A percentile compares a stretch with the other conserved stretches of the same genome.
These are phyloP conservation scores for Gonapodya prolifera DNA, from an alignment of 192 early-diverging fungal genomes.

Conservation along the genomic window DNA sequence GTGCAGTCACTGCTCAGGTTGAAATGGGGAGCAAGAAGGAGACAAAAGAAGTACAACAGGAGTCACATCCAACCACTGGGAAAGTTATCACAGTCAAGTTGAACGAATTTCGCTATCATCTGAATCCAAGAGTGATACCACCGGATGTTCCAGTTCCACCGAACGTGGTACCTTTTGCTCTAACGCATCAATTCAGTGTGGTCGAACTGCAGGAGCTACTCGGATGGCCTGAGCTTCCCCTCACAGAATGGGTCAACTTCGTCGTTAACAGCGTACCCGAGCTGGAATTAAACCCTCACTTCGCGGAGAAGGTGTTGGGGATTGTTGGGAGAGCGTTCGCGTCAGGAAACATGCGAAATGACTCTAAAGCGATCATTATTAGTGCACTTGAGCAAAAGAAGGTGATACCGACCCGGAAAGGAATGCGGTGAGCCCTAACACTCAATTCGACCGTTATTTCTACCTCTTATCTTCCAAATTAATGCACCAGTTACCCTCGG, in stretches of 20 bases:
- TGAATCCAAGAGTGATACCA: slow-evolving; percentile 56
- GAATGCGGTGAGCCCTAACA: slow-evolving; percentile 22
- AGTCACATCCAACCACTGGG: background rate
- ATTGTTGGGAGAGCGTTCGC: slow-evolving; percentile 33
- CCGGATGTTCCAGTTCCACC: slow-evolving; percentile 44
- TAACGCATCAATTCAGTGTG: slow-evolving; percentile 50
- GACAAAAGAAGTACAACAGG: slow-evolving; percentile 8
- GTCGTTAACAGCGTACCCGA: slow-evolving; percentile 24
- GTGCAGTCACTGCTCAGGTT: slow-evolving; percentile 12
- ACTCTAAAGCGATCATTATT: slow-evolving; percentile 17
- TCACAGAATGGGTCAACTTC: slow-evolving; percentile 50
- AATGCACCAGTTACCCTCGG: slow-evolving; percentile 37
- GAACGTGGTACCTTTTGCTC: slow-evolving; percentile 41
- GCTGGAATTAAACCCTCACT: slow-evolving; percentile 33
- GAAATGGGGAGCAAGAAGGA: slow-evolving; percentile 25
- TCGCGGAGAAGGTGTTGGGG: slow-evolving; percentile 53
- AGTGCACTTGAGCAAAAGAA: slow-evolving; percentile 16
- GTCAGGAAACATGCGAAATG: slow-evolving; percentile 6
- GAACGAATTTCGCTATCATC: slow-evolving; percentile 34
- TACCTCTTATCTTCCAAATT: no score
- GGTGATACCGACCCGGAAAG: slow-evolving; percentile 60
- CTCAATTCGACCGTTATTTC: no score
- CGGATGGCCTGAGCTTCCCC: slow-evolving; percentile 31
- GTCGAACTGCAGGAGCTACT: slow-evolving; percentile 40
- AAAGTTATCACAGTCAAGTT: slow-evolving; percentile 24